Percentiles rank a stretch among this genome's conserved stretches.
phyloP scores from a whole-genome alignment of 2,329 filamentous ascomycete species.

The Sporothrix inflata region DNA sequence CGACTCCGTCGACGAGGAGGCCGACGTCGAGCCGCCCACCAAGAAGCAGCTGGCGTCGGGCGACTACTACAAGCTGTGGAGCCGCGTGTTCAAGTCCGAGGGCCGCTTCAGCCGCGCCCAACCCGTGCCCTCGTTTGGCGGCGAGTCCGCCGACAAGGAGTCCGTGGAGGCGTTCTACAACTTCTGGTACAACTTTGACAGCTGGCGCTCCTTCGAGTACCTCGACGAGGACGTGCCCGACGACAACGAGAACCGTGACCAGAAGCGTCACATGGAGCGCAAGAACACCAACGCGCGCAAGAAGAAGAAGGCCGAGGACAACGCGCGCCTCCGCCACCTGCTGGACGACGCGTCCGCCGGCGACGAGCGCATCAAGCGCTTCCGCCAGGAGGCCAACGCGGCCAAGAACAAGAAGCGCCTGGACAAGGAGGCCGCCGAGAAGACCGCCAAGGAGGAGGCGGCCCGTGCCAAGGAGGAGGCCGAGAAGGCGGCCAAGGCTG shows the following conservation, averaged over 20 bases:
- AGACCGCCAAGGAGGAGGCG: constrained; percentile 83
- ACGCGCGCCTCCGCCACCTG: constrained; percentile 81
- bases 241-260: constrained; percentile 98
- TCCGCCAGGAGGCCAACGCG: constrained; percentile 88
- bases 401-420: constrained; percentile 94
- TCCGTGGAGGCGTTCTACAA: constrained; percentile 97
- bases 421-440: constrained; percentile 90
- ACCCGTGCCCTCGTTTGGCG: constrained; percentile 84
- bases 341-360: constrained; percentile 82
- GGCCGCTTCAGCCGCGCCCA: constrained; percentile 88
- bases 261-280: constrained; percentile 96
- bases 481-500: constrained; percentile 76
- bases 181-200: constrained; percentile 99
- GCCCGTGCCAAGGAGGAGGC: constrained; percentile 82
- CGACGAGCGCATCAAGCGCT: constrained; percentile 97
- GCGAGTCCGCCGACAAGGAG: constrained; percentile 81
- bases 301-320: constrained; percentile 99
- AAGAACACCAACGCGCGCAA: constrained; percentile 98
- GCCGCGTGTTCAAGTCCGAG: constrained; percentile 86
- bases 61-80: constrained; percentile 96
- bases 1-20: constrained; percentile 93
- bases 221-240: constrained; percentile 98
- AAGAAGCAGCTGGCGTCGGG: constrained; percentile 84
- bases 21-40: constrained; percentile 85
- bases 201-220: constrained; percentile 97